Conservation (phyloP, 2,329 filamentous ascomycete species). For the Aspergillus melleus region DNA sequence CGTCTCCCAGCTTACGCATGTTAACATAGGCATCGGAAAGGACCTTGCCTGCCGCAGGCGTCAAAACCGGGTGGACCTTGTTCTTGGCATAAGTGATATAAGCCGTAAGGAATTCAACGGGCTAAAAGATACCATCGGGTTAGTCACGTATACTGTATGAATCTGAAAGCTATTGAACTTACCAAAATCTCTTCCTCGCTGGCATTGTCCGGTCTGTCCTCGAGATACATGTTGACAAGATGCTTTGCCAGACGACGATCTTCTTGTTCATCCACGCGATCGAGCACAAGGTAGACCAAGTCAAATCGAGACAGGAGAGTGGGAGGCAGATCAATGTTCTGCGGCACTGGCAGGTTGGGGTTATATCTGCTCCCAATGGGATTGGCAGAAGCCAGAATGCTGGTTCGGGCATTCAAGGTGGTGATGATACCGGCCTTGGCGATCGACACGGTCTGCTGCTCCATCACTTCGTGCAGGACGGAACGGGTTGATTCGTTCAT, state of each 20-base stretch:
- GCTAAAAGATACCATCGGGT: slow-evolving; percentile 48
- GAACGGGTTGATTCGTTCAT: slow-evolving; percentile 75
- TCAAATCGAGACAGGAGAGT: slow-evolving; percentile 96
- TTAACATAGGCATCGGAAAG: slow-evolving; percentile 86
- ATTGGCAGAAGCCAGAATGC: slow-evolving; percentile 94
- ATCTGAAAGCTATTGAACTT: slow-evolving; percentile 42
- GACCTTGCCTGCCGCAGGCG: slow-evolving; percentile 75
- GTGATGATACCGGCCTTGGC: slow-evolving; percentile 78
- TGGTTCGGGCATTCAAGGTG: slow-evolving; percentile 91
- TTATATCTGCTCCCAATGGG: slow-evolving; percentile 98
- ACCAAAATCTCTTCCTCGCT: slow-evolving; percentile 76
- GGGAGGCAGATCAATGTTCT: slow-evolving; percentile 96
- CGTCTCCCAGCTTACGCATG: slow-evolving; percentile 90
- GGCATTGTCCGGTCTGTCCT: slow-evolving; percentile 86
- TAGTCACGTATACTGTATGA: slow-evolving; percentile 7
- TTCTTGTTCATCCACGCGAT: slow-evolving; percentile 85
- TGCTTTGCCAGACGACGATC: slow-evolving; percentile 90
- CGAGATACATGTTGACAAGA: slow-evolving; percentile 92
- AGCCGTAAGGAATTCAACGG: slow-evolving; percentile 90
- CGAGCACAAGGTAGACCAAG: slow-evolving; percentile 92
- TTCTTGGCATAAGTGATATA: slow-evolving; percentile 96
- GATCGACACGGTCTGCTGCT: slow-evolving; percentile 76
- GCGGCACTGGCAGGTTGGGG: slow-evolving; percentile 88
- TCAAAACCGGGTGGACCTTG: slow-evolving; percentile 79
- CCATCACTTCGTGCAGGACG: slow-evolving; percentile 78